Base-by-base conservation (phyloP, 768 basidiomycete genomes). In the Termitomyces sp. region DNA sequence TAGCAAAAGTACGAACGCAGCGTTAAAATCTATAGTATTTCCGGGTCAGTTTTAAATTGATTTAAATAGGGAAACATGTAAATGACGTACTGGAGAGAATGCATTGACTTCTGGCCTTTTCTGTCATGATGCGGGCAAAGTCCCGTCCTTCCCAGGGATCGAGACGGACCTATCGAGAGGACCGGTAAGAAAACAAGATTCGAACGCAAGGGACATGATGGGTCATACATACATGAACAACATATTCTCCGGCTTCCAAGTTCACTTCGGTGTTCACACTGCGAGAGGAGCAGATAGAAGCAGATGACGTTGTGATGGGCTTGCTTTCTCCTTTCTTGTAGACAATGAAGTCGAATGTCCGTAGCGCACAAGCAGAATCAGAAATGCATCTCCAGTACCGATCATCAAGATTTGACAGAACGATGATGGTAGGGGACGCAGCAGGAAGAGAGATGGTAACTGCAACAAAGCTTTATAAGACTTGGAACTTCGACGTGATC, bases 261-360 rank as follows among this genome's bases (percentile, higher is more conserved):
- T 56, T 20, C 5, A 67, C 11, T 40, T 72, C 70, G 4, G 66
- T 47, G 51, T 71, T 72, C 20, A 71, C 67, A 51, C 70, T 71
- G 9, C 69, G 63, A 9, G 63, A 58, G 20, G 43, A 65, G 38
- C 45, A 47, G 6, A 57, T 47, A 8, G 66, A 52, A 5, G 60
- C 43, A 28, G 63, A 60, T 2, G 70, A 70, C 10, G 57, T 43
- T 1, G 61, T 61, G 5, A 68, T 52, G 10, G 66, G 62, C 33
- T 68, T 62, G 30, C 54, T 66, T 54, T 66, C 67, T 7, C 71
- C 73, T 49, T 69, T 67, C 55, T 70, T 70, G 67, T 68, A 76
- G 6, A 77, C 55, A 9, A 70, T 55, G 55, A 76, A 76, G 58
- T 76, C 74, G 24, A 76, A 70, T 1, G 59, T 52, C 72, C 73